These are phyloP conservation scores for Amanita rimosa DNA, from an alignment of 768 basidiomycete species.

Conservation along the genomic window DNA sequence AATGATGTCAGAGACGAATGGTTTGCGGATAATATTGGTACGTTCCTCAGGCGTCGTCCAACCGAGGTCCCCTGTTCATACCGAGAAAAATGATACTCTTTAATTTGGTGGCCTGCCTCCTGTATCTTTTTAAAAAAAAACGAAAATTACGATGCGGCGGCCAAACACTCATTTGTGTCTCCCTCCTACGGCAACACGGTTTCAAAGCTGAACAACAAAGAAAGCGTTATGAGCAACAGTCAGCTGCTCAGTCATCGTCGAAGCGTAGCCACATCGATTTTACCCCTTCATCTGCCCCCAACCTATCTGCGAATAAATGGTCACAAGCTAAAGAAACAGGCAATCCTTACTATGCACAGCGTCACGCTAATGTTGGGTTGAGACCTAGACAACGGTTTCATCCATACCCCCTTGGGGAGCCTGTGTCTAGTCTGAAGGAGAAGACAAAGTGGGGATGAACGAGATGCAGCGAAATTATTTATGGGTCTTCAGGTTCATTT, in stretches of 20 bases:
- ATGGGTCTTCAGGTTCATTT: no score
- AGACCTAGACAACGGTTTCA: constrained; percentile 5
- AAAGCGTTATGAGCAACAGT: constrained; percentile 47
- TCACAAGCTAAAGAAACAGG: not conserved
- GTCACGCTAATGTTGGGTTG: not conserved
- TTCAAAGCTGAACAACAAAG: constrained; percentile 54
- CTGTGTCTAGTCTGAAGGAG: constrained; percentile 1
- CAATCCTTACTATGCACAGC: constrained; percentile 3
- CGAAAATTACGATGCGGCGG: not conserved
- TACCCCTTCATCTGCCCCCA: constrained; percentile 16
- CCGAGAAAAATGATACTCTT: constrained; percentile 2
- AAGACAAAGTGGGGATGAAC: not conserved
- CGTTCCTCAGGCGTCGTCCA: constrained; percentile 15
- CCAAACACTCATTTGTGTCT: not conserved
- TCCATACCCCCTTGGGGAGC: constrained; percentile 1
- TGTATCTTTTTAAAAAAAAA: not conserved
- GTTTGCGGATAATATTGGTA: constrained; percentile 73
- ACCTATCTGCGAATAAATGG: not conserved
- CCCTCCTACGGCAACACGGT: not conserved
- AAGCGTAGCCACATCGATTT: constrained; percentile 60
- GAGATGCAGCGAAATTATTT: not conserved
- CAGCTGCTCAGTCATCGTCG: constrained; percentile 35
- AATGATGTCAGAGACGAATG: constrained; percentile 52
- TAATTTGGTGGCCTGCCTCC: not conserved
- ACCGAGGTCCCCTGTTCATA: constrained; percentile 1